Conservation (phyloP, 2,329 filamentous ascomycete genomes). For the Fonsecaea pugnacius region DNA sequence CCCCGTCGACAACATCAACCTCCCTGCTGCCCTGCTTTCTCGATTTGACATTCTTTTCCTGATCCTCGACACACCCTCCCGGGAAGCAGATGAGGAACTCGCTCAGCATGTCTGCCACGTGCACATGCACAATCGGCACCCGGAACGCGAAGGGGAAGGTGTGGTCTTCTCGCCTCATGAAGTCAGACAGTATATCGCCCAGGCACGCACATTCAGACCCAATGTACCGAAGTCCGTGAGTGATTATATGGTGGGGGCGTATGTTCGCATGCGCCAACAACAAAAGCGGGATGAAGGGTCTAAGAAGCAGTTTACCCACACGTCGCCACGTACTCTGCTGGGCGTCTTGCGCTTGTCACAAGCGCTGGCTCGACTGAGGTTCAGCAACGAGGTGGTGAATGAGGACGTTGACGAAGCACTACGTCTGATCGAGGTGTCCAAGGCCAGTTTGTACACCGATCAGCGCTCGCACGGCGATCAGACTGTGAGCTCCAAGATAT, state of each 20-base stretch:
- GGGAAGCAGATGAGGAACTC: slow-evolving; percentile 88
- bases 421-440: slow-evolving; percentile 87
- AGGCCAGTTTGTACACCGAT: slow-evolving; percentile 83
- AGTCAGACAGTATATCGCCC: slow-evolving; percentile 93
- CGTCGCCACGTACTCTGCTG: slow-evolving; percentile 88
- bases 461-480: slow-evolving; percentile 65
- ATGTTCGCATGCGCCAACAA: slow-evolving; percentile 89
- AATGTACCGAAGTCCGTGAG: slow-evolving; percentile 82
- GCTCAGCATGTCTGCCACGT: slow-evolving; percentile 95
- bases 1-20: slow-evolving; percentile 98
- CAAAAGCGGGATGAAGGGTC: slow-evolving; percentile 89
- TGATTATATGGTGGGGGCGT: slow-evolving; percentile 96
- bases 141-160: slow-evolving; percentile 68
- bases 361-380: slow-evolving; percentile 87
- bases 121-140: slow-evolving; percentile 95
- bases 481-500: slow-evolving; percentile 87
- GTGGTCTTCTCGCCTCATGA: slow-evolving; percentile 91
- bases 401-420: slow-evolving; percentile 97
- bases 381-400: slow-evolving; percentile 79
- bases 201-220: slow-evolving; percentile 86
- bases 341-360: slow-evolving; percentile 92
- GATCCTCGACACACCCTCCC: slow-evolving; percentile 89
- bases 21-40: slow-evolving; percentile 93
- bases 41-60: slow-evolving; percentile 98
- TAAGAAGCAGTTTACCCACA: slow-evolving; percentile 92